Conservation (phyloP, 495 filamentous ascomycete species). For the Penicillium samsonianum region DNA sequence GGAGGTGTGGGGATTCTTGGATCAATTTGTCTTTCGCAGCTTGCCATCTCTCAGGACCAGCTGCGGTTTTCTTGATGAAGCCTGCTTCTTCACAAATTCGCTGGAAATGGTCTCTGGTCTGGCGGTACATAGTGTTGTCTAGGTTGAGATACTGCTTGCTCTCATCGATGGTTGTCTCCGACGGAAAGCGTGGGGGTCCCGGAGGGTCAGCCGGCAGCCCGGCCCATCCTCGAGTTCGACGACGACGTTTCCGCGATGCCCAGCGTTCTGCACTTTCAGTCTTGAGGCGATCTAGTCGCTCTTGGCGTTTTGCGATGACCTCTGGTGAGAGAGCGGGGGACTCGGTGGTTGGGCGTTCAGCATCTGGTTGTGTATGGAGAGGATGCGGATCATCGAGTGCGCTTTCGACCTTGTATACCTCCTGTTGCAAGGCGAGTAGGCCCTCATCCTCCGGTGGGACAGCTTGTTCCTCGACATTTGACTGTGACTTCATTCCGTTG, state of each 20-base stretch:
- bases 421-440: conserved; percentile 43
- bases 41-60: conserved; percentile 73
- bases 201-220: conserved; percentile 74
- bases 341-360: conserved; percentile 17
- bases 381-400: conserved; percentile 30
- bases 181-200: conserved; percentile 74
- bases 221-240: conserved; percentile 69
- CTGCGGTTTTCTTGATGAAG: conserved; percentile 72
- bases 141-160: conserved; percentile 69
- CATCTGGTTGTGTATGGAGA: conserved; percentile 22
- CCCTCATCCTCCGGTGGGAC: conserved; percentile 43
- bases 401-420: conserved; percentile 41
- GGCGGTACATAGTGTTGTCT: conserved; percentile 61
- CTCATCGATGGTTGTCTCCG: conserved; percentile 80
- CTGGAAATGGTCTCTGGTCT: conserved; percentile 67
- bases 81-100: conserved; percentile 64
- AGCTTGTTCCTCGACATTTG: conserved; percentile 20
- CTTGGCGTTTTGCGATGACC: conserved; percentile 55
- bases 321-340: conserved; percentile 52
- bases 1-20: conserved; percentile 63
- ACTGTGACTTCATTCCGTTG: conserved; percentile 54
- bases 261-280: conserved; percentile 65
- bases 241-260: conserved; percentile 66
- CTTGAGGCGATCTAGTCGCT: conserved; percentile 58
- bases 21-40: conserved; percentile 68